These are phyloP conservation scores for Cladosporium sp. DNA, from an alignment of 2,329 filamentous ascomycete genomes.

Conservation along the genomic window DNA sequence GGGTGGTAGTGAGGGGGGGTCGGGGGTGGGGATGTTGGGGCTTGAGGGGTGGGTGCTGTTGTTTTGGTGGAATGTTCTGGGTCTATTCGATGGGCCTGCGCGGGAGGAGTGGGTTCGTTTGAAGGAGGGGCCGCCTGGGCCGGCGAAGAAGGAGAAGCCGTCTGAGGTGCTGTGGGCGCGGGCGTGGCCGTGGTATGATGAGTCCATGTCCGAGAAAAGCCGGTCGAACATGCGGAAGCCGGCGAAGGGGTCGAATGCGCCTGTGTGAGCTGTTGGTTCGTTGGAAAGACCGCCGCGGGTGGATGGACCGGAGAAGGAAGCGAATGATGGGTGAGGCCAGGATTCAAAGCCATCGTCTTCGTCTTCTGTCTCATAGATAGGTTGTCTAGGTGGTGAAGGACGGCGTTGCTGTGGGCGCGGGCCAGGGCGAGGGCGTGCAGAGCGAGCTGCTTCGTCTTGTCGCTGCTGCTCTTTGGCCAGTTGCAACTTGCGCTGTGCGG, in stretches of 20 bases:
- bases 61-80: slow-evolving; percentile 16
- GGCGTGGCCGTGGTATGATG: neutral
- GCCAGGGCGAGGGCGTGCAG: neutral
- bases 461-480: slow-evolving; percentile 7
- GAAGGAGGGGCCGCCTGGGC: neutral
- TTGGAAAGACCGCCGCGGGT: neutral
- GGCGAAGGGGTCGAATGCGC: slow-evolving; percentile 1
- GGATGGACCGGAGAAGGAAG: neutral
- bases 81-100: slow-evolving; percentile 10
- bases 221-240: slow-evolving; percentile 10
- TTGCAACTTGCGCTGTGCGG: slow-evolving; percentile 8
- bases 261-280: neutral
- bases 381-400: slow-evolving; percentile 2
- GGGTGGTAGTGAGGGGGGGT: slow-evolving; percentile 13
- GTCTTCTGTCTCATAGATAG: slow-evolving; percentile 1
- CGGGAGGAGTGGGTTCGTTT: neutral
- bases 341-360: neutral
- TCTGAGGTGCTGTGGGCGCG: no score
- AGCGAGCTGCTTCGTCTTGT: neutral
- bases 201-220: slow-evolving; percentile 7
- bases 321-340: neutral
- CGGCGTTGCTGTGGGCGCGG: neutral
- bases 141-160: slow-evolving; percentile 3
- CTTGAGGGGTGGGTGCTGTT: slow-evolving; percentile 7
- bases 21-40: slow-evolving; percentile 3